These are phyloP conservation scores for Xylariaceae sp. DNA, from an alignment of 2,329 filamentous ascomycete species.

Conservation along the genomic window DNA sequence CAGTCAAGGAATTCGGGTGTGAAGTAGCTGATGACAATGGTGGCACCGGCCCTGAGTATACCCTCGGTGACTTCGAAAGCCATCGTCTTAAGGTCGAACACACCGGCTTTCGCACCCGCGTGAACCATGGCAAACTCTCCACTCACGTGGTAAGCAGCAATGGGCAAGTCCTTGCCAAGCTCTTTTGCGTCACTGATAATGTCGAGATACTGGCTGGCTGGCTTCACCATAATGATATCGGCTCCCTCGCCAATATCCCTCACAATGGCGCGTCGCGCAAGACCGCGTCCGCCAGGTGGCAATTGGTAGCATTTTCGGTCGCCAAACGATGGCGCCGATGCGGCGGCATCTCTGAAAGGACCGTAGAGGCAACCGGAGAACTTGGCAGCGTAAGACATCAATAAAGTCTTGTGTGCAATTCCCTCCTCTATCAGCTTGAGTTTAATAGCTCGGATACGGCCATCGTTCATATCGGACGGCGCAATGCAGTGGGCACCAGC, in stretches of 20 bases:
- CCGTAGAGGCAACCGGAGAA: constrained; percentile 97
- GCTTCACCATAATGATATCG: constrained; percentile 99
- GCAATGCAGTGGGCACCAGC: constrained; percentile 96
- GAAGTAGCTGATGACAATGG: constrained; percentile 93
- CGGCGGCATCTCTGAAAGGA: constrained; percentile 94
- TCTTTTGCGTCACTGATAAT: constrained; percentile 98
- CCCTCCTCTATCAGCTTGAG: constrained; percentile 95
- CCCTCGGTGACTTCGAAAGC: constrained; percentile 93
- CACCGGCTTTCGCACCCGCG: constrained; percentile 90
- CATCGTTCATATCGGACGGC: constrained; percentile 98
- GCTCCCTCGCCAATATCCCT: constrained; percentile 92
- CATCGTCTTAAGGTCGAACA: constrained; percentile 94
- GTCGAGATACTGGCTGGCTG: constrained; percentile 91
- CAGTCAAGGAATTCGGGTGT: constrained; percentile 77
- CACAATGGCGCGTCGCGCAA: constrained; percentile 86
- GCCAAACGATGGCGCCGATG: constrained; percentile 87
- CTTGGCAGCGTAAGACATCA: constrained; percentile 99
- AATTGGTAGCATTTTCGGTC: constrained; percentile 97
- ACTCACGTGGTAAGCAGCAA: constrained; percentile 95
- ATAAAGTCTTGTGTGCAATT: constrained; percentile 83
- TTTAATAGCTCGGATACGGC: constrained; percentile 95
- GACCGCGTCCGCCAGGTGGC: constrained; percentile 85
- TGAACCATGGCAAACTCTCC: constrained; percentile 99
- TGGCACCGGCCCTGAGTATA: constrained; percentile 89
- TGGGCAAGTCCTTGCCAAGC: constrained; percentile 84